A percentile compares a stretch with the other conserved stretches of the same genome.
phyloP scores from a whole-genome alignment of 1,284 basidiomycete species.

The Xerocomus minutiporus region DNA sequence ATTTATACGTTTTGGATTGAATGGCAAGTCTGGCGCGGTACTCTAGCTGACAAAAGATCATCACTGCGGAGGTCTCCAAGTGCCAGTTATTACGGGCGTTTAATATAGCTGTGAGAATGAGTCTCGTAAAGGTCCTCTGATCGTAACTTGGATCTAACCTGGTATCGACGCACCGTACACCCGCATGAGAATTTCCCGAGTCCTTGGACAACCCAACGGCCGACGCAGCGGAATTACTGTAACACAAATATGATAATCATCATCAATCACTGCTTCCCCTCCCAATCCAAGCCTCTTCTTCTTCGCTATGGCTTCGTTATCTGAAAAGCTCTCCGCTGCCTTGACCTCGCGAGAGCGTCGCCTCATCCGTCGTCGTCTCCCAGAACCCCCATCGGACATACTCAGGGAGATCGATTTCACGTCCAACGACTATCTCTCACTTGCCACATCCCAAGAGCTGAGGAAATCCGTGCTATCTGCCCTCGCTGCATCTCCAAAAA shows the following conservation, averaged over 20 bases:
- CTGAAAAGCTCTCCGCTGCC: conserved; percentile 42
- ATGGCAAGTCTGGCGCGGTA: no score
- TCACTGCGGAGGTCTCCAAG: no score
- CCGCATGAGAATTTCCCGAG: not conserved
- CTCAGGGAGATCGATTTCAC: conserved; percentile 63
- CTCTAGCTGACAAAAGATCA: no score
- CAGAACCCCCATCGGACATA: conserved; percentile 25
- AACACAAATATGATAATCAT: not conserved
- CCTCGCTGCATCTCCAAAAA: conserved; percentile 48
- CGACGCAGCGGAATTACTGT: not conserved
- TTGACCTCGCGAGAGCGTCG: conserved; percentile 60
- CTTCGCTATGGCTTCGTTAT: conserved; percentile 32
- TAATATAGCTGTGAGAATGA: no score
- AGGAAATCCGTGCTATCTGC: conserved; percentile 55
- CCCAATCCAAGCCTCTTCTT: not conserved
- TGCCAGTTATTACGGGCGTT: no score
- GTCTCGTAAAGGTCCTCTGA: no score
- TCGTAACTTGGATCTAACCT: no score
- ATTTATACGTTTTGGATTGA: not conserved
- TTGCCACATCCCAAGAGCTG: conserved; percentile 60
- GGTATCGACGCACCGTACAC: no score
- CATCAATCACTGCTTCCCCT: no score
- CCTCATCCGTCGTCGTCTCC: conserved; percentile 57
- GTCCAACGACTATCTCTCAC: conserved; percentile 92
- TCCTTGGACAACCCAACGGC: no score